Evolutionary conservation across 768 basidiomycete species (phyloP).

Genomic region (Mrakia hoshinonis): DNA sequence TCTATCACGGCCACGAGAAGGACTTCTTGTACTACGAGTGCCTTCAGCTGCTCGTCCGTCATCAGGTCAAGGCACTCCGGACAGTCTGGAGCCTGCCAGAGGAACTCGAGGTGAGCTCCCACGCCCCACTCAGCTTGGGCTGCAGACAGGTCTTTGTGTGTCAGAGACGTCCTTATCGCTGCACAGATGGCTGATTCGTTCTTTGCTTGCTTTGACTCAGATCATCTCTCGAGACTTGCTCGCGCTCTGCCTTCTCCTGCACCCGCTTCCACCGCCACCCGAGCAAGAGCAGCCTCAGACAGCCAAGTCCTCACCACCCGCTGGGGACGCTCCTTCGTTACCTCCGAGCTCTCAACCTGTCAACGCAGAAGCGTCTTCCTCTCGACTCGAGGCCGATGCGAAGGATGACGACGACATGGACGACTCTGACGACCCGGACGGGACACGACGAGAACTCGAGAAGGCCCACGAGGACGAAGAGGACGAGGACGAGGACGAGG

Average conservation of each 20-base stretch:
- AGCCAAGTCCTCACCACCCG: background rate
- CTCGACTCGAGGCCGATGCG: conserved; percentile 8
- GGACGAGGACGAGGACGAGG: conserved; percentile 29
- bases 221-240: conserved; percentile 39
- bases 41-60: conserved; percentile 68
- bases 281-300: background rate
- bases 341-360: background rate
- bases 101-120: conserved; percentile 65
- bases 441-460: background rate
- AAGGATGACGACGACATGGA: conserved; percentile 33
- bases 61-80: conserved; percentile 59
- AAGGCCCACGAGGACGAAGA: conserved; percentile 23
- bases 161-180: conserved; percentile 57
- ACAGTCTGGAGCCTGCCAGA: conserved; percentile 61
- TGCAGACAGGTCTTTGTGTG: too few species aligned
- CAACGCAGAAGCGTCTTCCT: background rate
- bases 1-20: conserved; percentile 72
- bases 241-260: conserved; percentile 36
- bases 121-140: conserved; percentile 51
- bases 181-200: conserved; percentile 25
- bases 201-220: conserved; percentile 26
- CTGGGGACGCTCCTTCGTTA: background rate
- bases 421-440: conserved; percentile 18
- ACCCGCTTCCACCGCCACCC: conserved; percentile 32
- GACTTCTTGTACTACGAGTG: conserved; percentile 75